phyloP scores from a whole-genome alignment of 495 filamentous ascomycete species.

The Aspergillus indologenus region DNA sequence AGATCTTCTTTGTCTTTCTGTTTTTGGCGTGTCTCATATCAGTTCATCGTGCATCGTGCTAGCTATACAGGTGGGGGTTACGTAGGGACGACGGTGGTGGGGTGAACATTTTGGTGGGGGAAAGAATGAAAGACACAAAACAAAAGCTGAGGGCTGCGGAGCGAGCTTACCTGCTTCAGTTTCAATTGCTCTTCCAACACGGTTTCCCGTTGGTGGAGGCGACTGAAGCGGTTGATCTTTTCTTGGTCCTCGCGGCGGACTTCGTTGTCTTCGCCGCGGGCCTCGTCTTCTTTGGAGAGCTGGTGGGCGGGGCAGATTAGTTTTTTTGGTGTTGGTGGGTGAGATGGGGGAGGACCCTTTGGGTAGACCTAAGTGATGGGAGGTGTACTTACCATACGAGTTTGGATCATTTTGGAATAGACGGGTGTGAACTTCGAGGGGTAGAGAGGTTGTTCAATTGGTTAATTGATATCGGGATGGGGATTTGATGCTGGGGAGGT shows the following conservation, averaged over 20 bases:
- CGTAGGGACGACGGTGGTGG: too few relatives aligned
- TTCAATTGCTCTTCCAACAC: conserved; percentile 78
- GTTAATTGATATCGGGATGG: conserved; percentile 2
- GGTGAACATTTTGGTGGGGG: too few relatives aligned
- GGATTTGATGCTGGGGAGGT: not conserved
- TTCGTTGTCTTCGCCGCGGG: conserved; percentile 71
- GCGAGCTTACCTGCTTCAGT: conserved; percentile 62
- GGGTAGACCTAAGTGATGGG: not conserved
- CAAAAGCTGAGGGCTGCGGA: too few relatives aligned
- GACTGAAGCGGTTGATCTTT: conserved; percentile 97
- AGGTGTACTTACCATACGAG: conserved; percentile 38
- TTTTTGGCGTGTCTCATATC: too few relatives aligned
- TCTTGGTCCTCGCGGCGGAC: conserved; percentile 96
- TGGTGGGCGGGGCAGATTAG: conserved; percentile 29
- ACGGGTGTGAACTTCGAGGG: not conserved
- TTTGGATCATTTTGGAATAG: conserved; percentile 38
- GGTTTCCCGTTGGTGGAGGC: conserved; percentile 82
- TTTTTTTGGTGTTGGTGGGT: conserved; percentile 3
- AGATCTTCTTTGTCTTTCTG: conserved; percentile 99
- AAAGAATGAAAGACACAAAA: too few relatives aligned
- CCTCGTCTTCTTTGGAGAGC: conserved; percentile 92
- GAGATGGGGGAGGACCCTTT: conserved; percentile 8
- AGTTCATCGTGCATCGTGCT: too few relatives aligned
- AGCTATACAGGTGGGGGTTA: too few relatives aligned
- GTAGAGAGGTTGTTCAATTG: not conserved